Evolutionary conservation across 75 land plant genomes (phyloP), one percentile per base, ranked within the genome.

Genomic region (Picea glauca): DNA sequence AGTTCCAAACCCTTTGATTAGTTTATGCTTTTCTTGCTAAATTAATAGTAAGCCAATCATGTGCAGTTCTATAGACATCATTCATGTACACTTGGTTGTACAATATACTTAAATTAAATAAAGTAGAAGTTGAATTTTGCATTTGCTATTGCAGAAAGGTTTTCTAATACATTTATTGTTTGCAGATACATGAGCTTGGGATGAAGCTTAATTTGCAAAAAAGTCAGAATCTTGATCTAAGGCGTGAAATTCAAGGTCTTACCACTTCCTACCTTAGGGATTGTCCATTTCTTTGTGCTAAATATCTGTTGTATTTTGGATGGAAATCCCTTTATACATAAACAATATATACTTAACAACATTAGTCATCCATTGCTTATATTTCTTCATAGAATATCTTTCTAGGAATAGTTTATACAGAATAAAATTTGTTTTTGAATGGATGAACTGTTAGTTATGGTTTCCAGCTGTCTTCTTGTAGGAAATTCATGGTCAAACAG

Each of bases 131-230:
- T 68, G 72, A 17, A 68, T 68, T 13, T 38, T 17, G 17, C 40
- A 13, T 68, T 31, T 20, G 15, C 40, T 43, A 17, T 68, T 4
- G 6, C 18, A 3, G 72, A 40, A 38, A 3, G 35, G 21, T 6
- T 68, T 38, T 17, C n/a, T 35, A 68, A 68, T 38, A 35, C 72
- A 68, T 38, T 38, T 38, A 35, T 38, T 33, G 17, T 9, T 68
- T 38, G 50, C 72, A 68, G 72, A 68, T 68, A 38, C 72, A 68
- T 68, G 72, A 68, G n/a, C 72, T 68, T 40, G 50, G 72, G 18
- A 38, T 68, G 40, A 68, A 68, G 46, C 72, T 68, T 18, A 68
- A 68, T 40, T 38, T 68, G 72, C 72, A 68, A 68, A 68, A 68
- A n/a, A 68, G 32, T 68, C 72, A 68, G 46, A 68, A 38, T 68